These are phyloP conservation scores for Thelonectria rubi DNA, from an alignment of 2,329 filamentous ascomycete genomes.

Conservation along the genomic window DNA sequence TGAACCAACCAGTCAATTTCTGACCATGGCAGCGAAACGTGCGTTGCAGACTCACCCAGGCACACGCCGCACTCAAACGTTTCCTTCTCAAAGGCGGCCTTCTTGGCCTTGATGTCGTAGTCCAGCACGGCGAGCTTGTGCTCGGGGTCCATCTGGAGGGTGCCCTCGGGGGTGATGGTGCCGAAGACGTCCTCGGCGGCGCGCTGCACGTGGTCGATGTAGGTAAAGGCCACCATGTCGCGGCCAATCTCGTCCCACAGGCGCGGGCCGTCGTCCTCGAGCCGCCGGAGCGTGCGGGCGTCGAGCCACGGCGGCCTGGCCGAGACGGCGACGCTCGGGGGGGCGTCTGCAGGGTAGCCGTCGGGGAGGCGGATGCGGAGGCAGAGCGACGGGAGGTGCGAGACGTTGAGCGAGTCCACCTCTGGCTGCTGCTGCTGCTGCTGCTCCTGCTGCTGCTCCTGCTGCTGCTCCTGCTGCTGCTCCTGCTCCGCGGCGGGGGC, in stretches of 20 bases:
- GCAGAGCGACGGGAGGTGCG: conserved; percentile 66
- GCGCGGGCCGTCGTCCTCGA: conserved; percentile 60
- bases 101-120: conserved; percentile 78
- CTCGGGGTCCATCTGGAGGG: conserved; percentile 61
- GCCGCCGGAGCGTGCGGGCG: conserved; percentile 53
- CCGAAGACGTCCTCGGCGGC: conserved; percentile 69
- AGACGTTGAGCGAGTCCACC: conserved; percentile 59
- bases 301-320: conserved; percentile 68
- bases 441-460: no score
- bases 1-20: conserved; percentile 32
- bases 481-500: no score
- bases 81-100: conserved; percentile 79
- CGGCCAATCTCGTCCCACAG: conserved; percentile 71
- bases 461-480: no score
- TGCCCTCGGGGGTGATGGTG: conserved; percentile 58
- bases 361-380: conserved; percentile 64
- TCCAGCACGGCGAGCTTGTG: conserved; percentile 78
- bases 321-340: conserved; percentile 61
- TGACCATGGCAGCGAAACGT: conserved; percentile 33
- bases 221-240: conserved; percentile 67
- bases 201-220: conserved; percentile 70
- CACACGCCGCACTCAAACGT: conserved; percentile 92
- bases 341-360: conserved; percentile 64
- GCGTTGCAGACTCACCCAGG: conserved; percentile 59
- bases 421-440: conserved; percentile 20